Evolutionary conservation across 306 rosid species (phyloP), one percentile per base, ranked within the genome.

Genomic region (Coriaria nepalensis): DNA sequence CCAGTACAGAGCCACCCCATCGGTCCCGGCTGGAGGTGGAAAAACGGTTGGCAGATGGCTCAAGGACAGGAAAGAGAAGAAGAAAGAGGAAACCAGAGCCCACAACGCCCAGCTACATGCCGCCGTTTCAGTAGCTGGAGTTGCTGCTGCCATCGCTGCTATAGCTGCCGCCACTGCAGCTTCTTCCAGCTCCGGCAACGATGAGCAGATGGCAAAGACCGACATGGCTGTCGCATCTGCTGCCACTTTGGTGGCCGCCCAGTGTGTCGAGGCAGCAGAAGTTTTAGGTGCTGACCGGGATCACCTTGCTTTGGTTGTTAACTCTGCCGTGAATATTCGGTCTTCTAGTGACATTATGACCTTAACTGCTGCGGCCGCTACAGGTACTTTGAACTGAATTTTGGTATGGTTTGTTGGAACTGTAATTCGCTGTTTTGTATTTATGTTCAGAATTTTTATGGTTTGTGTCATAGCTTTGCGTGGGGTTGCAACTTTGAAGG

Each of bases 21-120:
- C 4, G 37, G 60, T 0, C 45, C 68, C 0, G 39, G 47, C 70
- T 0, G 59, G 70, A 0, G 76, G 93, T 0, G 87, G 94, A 0
- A 92, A 82, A 79, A 85, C 94, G 15, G 86, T 87, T 0, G 96
- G 96, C 4, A 67, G 96, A 67, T 87, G 96, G 96, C 70, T 87
- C 4, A 87, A 83, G 79, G 94, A 87, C 9, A 56, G 96, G 68
- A 87, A 51, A 69, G 96, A 87, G 79, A 87, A 78, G 74, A 87
- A 81, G 68, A 87, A 92, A 55, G 96, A 87, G 59, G 94, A 87
- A 48, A 61, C 84, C 10, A 62, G 96, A 61, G 78, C 92, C 1
- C 96, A 73, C 4, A 87, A 83, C 53, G 96, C 96, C 2, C 86
- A 87, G 73, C 79, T 87, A 32, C 96, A 87, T 7, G 96, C 96